Base-by-base conservation (phyloP, 2,329 filamentous ascomycete genomes). In the Ascomycota sp. region DNA sequence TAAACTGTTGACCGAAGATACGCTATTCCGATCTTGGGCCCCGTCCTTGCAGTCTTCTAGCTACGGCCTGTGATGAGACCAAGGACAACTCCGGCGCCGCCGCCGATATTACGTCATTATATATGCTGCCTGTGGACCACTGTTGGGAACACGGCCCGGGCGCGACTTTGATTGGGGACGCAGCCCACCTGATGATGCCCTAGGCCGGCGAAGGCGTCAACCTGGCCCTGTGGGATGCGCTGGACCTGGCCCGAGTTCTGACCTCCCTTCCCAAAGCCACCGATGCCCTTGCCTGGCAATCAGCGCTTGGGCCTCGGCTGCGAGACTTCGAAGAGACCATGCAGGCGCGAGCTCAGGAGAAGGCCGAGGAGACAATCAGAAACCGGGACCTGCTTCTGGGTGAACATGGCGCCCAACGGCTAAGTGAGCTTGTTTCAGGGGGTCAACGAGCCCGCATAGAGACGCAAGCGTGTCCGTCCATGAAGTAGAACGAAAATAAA, bases 121-220 rank as follows among this genome's bases (percentile, higher is more conserved):
- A 48, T 37, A 52, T 52, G 33, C 47, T 69, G 1, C 61, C 63
- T 0, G 35, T 57, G 2, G 55, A 54, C 1, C 35, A 50, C 9
- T 29, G 29, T 1, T 69, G 64, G 62, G 35, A 50, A 5, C 35
- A 48, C 8, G 40, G 44, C 4, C 23, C 46, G 0, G 58, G 61
- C 3, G 47, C 58, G 4, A 63, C 65, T 0, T 43, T 70, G 9
- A 42, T 69, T 12, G 65, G 65, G 3, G 64, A 69, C 37, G 61
- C 64, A 1, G 64, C 63, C 7, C 64, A 69, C 41, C 37, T 67
- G 9, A 62, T 65, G 53, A 56, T 55, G 4, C 58, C 60, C 0
- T 60, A 56, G 33, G 56, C 55, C 0, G 65, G 65, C 3, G 62
- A 64, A 29, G 64, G 65, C 1, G 63, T 66, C 23, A 69, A 69